A percentile compares a stretch with the other conserved stretches of the same genome.
These are phyloP conservation scores for Cylindrotheca closterium DNA, from an alignment of 108 stramenopile species.

Conservation along the genomic window DNA sequence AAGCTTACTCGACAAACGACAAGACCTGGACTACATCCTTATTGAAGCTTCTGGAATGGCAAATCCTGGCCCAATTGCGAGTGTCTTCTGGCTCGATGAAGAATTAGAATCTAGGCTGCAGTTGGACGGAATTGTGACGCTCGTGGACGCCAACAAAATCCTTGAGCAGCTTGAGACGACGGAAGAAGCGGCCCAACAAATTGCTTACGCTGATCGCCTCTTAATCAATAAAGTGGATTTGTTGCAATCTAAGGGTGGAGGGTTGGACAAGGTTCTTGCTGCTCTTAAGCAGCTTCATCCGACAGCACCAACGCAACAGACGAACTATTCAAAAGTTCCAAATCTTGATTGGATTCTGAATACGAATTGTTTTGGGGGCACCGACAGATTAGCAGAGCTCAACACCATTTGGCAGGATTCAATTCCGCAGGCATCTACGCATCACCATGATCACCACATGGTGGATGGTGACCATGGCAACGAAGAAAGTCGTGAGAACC, in stretches of 20 bases:
- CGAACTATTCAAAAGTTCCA: slow-evolving; percentile 77
- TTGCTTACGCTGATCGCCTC: slow-evolving; percentile 88
- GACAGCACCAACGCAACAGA: slow-evolving; percentile 73
- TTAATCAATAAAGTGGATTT: slow-evolving; percentile 83
- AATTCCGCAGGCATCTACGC: background rate
- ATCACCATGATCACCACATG: too few species aligned
- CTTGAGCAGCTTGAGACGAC: slow-evolving; percentile 53
- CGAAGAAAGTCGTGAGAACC: too few species aligned
- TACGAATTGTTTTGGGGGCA: slow-evolving; percentile 78
- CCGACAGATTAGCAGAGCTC: slow-evolving; percentile 44
- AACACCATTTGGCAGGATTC: slow-evolving; percentile 6
- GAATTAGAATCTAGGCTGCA: slow-evolving; percentile 66
- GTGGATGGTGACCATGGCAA: too few species aligned
- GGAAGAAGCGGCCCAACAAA: slow-evolving; percentile 87
- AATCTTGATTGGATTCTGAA: slow-evolving; percentile 86
- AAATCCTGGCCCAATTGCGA: slow-evolving; percentile 88
- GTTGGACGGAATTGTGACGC: slow-evolving; percentile 81
- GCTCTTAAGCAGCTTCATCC: slow-evolving; percentile 77
- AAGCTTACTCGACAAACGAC: slow-evolving; percentile 49
- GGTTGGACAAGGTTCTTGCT: slow-evolving; percentile 23
- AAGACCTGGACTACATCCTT: slow-evolving; percentile 83
- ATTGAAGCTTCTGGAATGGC: slow-evolving; percentile 90
- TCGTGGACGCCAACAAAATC: slow-evolving; percentile 74
- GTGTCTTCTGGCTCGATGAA: slow-evolving; percentile 88
- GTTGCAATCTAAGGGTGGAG: slow-evolving; percentile 15